Evolutionary conservation across 495 filamentous ascomycete species (phyloP).

Genomic region (Chaetomium tenue): DNA sequence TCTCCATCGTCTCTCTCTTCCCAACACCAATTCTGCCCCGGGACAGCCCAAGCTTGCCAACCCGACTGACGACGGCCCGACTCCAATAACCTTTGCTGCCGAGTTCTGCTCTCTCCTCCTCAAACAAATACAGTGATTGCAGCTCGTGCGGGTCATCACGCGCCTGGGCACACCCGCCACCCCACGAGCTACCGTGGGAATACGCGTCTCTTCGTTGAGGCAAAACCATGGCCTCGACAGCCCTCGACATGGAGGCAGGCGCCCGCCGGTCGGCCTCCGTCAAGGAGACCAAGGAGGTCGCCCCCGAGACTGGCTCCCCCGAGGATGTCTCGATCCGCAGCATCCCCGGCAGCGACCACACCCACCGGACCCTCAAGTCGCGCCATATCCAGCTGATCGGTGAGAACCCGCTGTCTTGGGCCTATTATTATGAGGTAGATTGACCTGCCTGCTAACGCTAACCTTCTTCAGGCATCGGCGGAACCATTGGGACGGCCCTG

Average conservation of each 20-base stretch:
- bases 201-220: too few species aligned
- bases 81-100: slow-evolving; percentile 40
- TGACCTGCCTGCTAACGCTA: not conserved
- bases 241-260: slow-evolving; percentile 13
- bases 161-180: not conserved
- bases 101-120: slow-evolving; percentile 48
- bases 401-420: not conserved
- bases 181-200: not conserved
- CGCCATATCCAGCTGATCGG: slow-evolving; percentile 56
- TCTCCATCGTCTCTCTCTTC: not conserved
- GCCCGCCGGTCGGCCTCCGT: not conserved
- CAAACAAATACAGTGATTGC: slow-evolving; percentile 37
- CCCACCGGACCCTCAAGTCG: slow-evolving; percentile 47
- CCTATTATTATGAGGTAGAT: not conserved
- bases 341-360: slow-evolving; percentile 29
- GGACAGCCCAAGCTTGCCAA: not conserved
- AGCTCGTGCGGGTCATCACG: not conserved
- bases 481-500: slow-evolving; percentile 43
- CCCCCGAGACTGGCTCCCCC: not conserved
- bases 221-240: slow-evolving; percentile 15
- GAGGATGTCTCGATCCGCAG: slow-evolving; percentile 16
- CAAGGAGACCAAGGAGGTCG: slow-evolving; percentile 18
- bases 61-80: not conserved
- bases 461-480: slow-evolving; percentile 53
- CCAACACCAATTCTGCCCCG: not conserved